Evolutionary conservation across 352 stramenopile species (phyloP).

Genomic region (Phytopythium delawarense): DNA sequence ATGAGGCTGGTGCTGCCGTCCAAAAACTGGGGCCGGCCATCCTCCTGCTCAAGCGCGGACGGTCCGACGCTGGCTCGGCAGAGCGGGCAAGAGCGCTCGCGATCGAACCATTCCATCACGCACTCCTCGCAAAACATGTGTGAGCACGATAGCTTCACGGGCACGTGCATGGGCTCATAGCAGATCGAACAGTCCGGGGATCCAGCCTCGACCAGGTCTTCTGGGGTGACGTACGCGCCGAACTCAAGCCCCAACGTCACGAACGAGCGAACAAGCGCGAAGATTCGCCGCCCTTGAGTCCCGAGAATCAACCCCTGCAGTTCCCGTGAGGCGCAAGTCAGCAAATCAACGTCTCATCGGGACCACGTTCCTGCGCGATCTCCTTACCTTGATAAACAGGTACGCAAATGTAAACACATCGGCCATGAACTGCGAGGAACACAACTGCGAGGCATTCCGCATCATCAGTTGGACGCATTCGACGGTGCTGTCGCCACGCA

Average conservation of each 20-base stretch:
- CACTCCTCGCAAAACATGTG: constrained; percentile 87
- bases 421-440: constrained; percentile 66
- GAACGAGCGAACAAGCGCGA: constrained; percentile 47
- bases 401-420: constrained; percentile 76
- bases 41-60: constrained; percentile 18
- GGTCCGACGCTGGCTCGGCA: constrained; percentile 54
- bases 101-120: constrained; percentile 81
- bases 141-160: constrained; percentile 69
- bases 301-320: constrained; percentile 52
- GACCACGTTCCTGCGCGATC: not conserved
- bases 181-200: constrained; percentile 77
- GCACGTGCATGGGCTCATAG: constrained; percentile 68
- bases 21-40: constrained; percentile 65
- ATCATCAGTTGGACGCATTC: not conserved
- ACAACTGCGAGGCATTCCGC: constrained; percentile 22
- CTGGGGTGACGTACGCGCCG: constrained; percentile 54
- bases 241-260: constrained; percentile 64
- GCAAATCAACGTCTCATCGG: not conserved
- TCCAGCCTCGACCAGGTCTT: constrained; percentile 57
- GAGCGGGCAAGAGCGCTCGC: constrained; percentile 75
- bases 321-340: not conserved
- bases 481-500: not conserved
- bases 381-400: constrained; percentile 64
- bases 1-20: constrained; percentile 75
- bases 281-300: constrained; percentile 44